Conservation (phyloP, 2,329 filamentous ascomycete genomes). For the Fusarium sarcochroum region DNA sequence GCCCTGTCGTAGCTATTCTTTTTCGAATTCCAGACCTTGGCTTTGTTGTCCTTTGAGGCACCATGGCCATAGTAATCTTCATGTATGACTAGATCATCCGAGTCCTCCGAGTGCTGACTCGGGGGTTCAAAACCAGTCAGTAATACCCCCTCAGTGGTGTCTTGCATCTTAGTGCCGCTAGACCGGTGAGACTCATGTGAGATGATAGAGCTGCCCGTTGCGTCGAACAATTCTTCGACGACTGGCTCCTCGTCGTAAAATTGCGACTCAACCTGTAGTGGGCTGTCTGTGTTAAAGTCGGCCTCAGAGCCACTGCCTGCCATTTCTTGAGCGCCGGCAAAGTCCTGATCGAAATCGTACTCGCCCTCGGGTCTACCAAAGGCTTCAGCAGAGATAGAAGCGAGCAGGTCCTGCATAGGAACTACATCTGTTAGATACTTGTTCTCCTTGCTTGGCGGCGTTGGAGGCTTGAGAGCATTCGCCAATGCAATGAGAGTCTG, state of each 20-base stretch:
- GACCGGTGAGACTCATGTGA: conserved; percentile 42
- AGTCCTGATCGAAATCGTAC: conserved; percentile 75
- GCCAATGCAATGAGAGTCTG: conserved; percentile 88
- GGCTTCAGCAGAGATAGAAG: conserved; percentile 90
- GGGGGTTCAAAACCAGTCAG: conserved; percentile 52
- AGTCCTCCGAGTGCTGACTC: conserved; percentile 62
- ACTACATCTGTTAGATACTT: conserved; percentile 92
- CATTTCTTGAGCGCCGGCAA: conserved; percentile 67
- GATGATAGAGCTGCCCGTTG: conserved; percentile 54
- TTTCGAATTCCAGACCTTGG: conserved; percentile 84
- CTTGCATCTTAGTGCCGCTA: conserved; percentile 50
- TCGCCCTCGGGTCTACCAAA: conserved; percentile 75
- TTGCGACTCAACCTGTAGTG: conserved; percentile 59
- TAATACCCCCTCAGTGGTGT: conserved; percentile 55
- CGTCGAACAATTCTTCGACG: conserved; percentile 65
- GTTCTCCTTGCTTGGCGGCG: conserved; percentile 82
- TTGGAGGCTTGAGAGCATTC: conserved; percentile 85
- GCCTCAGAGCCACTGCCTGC: conserved; percentile 56
- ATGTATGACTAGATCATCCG: conserved; percentile 77
- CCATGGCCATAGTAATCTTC: conserved; percentile 82
- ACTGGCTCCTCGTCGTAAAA: conserved; percentile 62
- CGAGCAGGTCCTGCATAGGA: conserved; percentile 88
- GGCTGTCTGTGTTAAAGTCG: conserved; percentile 53
- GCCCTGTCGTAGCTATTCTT: conserved; percentile 80
- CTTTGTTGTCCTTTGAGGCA: conserved; percentile 73